Conservation (phyloP, 2,329 filamentous ascomycete species). For the Ilyonectria sp. region DNA sequence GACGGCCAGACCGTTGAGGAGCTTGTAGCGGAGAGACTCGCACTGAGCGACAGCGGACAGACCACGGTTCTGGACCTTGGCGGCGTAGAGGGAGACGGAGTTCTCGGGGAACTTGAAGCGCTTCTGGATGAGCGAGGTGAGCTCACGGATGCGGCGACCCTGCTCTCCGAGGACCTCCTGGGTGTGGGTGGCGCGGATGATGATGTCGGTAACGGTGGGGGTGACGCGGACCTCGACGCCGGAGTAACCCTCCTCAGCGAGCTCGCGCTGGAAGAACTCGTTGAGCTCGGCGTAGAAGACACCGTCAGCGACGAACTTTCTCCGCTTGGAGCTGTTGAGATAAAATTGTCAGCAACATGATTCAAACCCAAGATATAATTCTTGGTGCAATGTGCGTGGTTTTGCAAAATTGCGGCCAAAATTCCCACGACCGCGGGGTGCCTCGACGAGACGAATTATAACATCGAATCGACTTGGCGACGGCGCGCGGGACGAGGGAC, state of each 20-base stretch:
- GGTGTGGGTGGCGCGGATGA: slow-evolving; percentile 99
- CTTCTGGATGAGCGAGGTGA: slow-evolving; percentile 99
- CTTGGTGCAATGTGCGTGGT: slow-evolving; percentile 19
- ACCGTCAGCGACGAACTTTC: slow-evolving; percentile 97
- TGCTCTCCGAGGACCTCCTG: slow-evolving; percentile 99
- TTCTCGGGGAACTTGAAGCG: slow-evolving; percentile 99
- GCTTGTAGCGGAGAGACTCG: slow-evolving; percentile 99
- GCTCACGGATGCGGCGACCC: slow-evolving; percentile 99
- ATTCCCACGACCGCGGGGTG: slow-evolving; percentile 22
- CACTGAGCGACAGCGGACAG: slow-evolving; percentile 99
- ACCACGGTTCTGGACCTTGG: slow-evolving; percentile 99
- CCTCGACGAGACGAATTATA: slow-evolving; percentile 9
- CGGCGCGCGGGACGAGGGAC: background rate
- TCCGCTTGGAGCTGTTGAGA: slow-evolving; percentile 82
- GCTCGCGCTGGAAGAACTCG: slow-evolving; percentile 99
- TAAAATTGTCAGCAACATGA: slow-evolving; percentile 36
- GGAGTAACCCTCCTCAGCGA: slow-evolving; percentile 99
- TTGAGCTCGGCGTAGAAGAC: slow-evolving; percentile 99
- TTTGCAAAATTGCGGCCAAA: slow-evolving; percentile 7
- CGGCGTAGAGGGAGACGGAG: slow-evolving; percentile 99
- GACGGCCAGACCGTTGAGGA: slow-evolving; percentile 99
- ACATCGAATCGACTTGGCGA: slow-evolving; percentile 14
- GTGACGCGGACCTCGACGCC: slow-evolving; percentile 99
- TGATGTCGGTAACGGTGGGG: slow-evolving; percentile 99
- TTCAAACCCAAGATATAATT: slow-evolving; percentile 13